Evolutionary conservation across 768 basidiomycete species (phyloP).

Genomic region (Lyophyllum decastes): DNA sequence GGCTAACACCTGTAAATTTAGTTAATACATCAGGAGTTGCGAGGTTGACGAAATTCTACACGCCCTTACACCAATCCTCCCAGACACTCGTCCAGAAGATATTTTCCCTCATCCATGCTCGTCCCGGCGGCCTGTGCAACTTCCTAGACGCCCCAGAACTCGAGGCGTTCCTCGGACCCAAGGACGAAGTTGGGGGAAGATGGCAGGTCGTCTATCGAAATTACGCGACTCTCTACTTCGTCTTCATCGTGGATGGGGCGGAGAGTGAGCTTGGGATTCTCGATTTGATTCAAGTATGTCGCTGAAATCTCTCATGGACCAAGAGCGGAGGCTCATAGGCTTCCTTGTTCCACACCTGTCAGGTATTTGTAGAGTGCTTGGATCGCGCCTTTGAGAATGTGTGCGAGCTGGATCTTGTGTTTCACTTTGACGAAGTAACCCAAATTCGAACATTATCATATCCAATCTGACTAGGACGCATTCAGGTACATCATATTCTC

Average conservation of each 20-base stretch:
- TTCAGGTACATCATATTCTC: conserved; percentile 90
- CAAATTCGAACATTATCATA: background rate
- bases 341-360: background rate
- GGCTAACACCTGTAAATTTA: conserved; percentile 26
- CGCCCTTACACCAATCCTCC: conserved; percentile 67
- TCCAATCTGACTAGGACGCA: background rate
- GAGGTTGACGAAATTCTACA: conserved; percentile 87
- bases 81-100: conserved; percentile 84
- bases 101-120: conserved; percentile 81
- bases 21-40: conserved; percentile 94
- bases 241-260: conserved; percentile 93
- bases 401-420: conserved; percentile 96
- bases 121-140: conserved; percentile 87
- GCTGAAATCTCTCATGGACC: background rate
- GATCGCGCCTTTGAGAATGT: conserved; percentile 98
- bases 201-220: conserved; percentile 92
- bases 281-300: conserved; percentile 90
- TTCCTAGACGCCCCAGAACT: conserved; percentile 94
- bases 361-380: conserved; percentile 98
- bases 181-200: conserved; percentile 55
- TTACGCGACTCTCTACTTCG: conserved; percentile 96
- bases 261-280: conserved; percentile 97
- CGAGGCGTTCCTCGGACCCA: conserved; percentile 68
- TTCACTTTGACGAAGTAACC: conserved; percentile 95
- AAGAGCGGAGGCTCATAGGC: background rate